phyloP scores from a whole-genome alignment of 139 green algal genomes.

The Chlamydomonas incerta region DNA sequence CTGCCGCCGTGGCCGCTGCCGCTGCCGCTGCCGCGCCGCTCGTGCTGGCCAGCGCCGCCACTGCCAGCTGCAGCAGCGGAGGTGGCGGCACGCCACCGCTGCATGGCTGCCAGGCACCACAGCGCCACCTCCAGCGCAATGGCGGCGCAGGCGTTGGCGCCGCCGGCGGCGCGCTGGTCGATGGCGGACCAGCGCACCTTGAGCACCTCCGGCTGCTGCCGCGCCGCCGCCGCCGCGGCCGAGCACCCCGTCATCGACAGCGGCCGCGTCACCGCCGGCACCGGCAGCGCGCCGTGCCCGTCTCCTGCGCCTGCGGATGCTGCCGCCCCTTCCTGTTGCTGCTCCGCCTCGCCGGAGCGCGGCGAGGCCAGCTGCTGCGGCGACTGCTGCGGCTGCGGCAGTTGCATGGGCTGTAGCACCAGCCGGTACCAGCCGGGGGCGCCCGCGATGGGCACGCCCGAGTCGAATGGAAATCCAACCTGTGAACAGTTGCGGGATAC shows the following conservation, averaged over 20 bases:
- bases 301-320: background rate
- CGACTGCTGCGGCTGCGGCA: background rate
- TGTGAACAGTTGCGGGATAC: too few relatives aligned
- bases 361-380: background rate
- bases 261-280: too few relatives aligned
- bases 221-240: background rate
- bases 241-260: background rate
- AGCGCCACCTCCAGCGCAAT: conserved; percentile 29
- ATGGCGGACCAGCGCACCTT: conserved; percentile 32
- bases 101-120: conserved; percentile 27
- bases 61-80: background rate
- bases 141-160: conserved; percentile 34
- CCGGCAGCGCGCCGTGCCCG: background rate
- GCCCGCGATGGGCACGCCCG: conserved; percentile 13
- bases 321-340: background rate
- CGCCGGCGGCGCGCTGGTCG: conserved; percentile 27
- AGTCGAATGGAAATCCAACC: conserved; percentile 29
- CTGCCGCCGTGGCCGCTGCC: background rate
- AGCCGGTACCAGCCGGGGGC: conserved; percentile 27
- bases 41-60: background rate
- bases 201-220: conserved; percentile 2
- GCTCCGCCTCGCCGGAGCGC: background rate
- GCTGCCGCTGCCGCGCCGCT: background rate
- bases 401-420: conserved; percentile 18
- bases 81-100: background rate